Evolutionary conservation across 2,329 filamentous ascomycete genomes (phyloP).

Genomic region (Hypoxylon sp.): DNA sequence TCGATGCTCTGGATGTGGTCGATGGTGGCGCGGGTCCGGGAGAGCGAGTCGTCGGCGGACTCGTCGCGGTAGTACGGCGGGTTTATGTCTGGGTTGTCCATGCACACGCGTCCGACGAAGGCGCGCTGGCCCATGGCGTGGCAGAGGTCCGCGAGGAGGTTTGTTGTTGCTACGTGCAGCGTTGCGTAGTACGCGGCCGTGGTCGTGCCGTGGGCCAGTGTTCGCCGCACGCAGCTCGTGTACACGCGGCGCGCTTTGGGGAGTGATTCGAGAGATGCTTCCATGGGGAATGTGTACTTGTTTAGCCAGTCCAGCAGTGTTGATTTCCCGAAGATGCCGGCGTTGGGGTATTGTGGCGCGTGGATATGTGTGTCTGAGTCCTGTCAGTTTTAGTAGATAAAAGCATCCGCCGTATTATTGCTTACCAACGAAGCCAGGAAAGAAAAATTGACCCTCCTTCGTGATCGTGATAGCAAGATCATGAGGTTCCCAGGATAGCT

Average conservation of each 20-base stretch:
- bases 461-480: slow-evolving; percentile 55
- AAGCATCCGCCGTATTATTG: slow-evolving; percentile 14
- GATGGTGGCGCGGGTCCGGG: slow-evolving; percentile 69
- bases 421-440: slow-evolving; percentile 83
- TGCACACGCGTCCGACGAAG: slow-evolving; percentile 93
- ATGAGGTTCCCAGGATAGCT: slow-evolving; percentile 59
- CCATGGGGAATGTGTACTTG: slow-evolving; percentile 94
- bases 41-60: slow-evolving; percentile 67
- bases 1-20: slow-evolving; percentile 76
- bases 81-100: slow-evolving; percentile 80
- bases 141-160: slow-evolving; percentile 87
- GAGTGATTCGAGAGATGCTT: slow-evolving; percentile 76
- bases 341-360: slow-evolving; percentile 93
- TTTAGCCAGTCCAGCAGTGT: slow-evolving; percentile 94
- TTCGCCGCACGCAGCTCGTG: slow-evolving; percentile 79
- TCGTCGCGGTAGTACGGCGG: slow-evolving; percentile 85
- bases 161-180: slow-evolving; percentile 87
- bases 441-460: slow-evolving; percentile 76
- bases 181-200: slow-evolving; percentile 96
- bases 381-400: too few species aligned
- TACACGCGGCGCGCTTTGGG: slow-evolving; percentile 78
- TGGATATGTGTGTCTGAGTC: slow-evolving; percentile 92
- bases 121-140: slow-evolving; percentile 84
- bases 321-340: slow-evolving; percentile 91
- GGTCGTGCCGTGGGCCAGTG: slow-evolving; percentile 90